Evolutionary conservation across 208 protist species (phyloP), one percentile per base, ranked within the genome.

Genomic region (Wallacemonas sp.): DNA sequence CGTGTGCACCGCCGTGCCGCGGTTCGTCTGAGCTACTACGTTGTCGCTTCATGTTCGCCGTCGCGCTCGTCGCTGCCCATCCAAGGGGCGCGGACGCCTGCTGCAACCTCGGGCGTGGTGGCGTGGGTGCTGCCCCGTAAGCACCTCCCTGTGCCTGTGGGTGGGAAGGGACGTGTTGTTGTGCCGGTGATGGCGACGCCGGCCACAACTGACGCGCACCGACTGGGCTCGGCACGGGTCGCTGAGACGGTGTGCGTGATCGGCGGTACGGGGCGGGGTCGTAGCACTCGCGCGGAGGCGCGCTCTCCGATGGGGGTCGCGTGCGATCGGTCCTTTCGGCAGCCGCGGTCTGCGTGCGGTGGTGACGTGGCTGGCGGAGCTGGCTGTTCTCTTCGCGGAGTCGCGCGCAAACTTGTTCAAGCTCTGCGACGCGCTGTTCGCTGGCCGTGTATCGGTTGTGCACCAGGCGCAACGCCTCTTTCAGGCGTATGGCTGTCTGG

Each of bases 381-480:
- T 68, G 58, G n/a, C 72, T 61, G 22, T 76, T 44, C 29, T 70
- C 38, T 9, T 38, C 42, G 48, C 44, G 66, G 3, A 81, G 32
- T 2, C 57, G 59, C 13, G 58, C 38, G 62, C 77, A 41, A 0
- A 50, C 67, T 17, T 62, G 29, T 6, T 69, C 41, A 19, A 54
- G 45, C 45, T 84, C 71, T 15, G 52, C 62, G 9, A 66, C 45
- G 33, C 68, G 63, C 19, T 61, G 24, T 53, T 75, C 66, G 13
- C 78, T 50, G 2, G 73, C 60, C 60, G 80, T 69, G 41, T 79
- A 71, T 30, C 79, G 81, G 17, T 67, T 66, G 70, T 91, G 85
- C 22, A 95, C 66, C 24, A 79, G 59, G 22, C 66, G 73, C 24
- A 94, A 63, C 2, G 82, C 77, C 62, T 91, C 83, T 4, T 79